These are phyloP conservation scores for Ceratocystis alfenasii DNA, from an alignment of 2,329 filamentous ascomycete genomes.

Conservation along the genomic window DNA sequence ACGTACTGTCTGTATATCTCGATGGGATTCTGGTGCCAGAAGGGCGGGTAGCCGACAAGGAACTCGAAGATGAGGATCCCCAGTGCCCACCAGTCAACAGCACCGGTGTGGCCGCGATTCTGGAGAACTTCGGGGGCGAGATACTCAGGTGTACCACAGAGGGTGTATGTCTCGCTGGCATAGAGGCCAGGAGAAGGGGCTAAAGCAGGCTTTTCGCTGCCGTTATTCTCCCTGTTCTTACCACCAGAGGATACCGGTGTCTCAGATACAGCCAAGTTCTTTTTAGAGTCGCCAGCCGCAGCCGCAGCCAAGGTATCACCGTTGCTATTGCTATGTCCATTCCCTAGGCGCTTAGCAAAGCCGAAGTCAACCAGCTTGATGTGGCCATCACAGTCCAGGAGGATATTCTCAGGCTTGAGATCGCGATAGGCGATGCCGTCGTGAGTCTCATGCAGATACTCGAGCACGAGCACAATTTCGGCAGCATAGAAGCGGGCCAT, in stretches of 20 bases:
- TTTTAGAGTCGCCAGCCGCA: not conserved
- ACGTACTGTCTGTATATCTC: constrained; percentile 71
- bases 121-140: constrained; percentile 75
- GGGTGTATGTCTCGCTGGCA: constrained; percentile 61
- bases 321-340: too few species aligned
- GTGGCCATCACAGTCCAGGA: constrained; percentile 65
- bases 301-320: not conserved
- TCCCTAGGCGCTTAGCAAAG: constrained; percentile 66
- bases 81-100: constrained; percentile 80
- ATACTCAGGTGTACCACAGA: constrained; percentile 76
- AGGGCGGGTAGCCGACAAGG: constrained; percentile 71
- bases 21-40: constrained; percentile 77
- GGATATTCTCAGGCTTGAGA: constrained; percentile 70
- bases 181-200: constrained; percentile 28
- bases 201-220: too few species aligned
- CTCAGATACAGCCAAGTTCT: not conserved
- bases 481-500: constrained; percentile 73
- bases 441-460: constrained; percentile 67
- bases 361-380: constrained; percentile 78
- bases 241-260: not conserved
- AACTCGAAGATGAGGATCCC: constrained; percentile 79
- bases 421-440: constrained; percentile 70
- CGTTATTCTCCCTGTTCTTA: not conserved
- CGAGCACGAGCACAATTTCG: constrained; percentile 70
- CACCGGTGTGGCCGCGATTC: constrained; percentile 63